Conservation (phyloP, 352 stramenopile genomes). For the Pythium sukuiense region DNA sequence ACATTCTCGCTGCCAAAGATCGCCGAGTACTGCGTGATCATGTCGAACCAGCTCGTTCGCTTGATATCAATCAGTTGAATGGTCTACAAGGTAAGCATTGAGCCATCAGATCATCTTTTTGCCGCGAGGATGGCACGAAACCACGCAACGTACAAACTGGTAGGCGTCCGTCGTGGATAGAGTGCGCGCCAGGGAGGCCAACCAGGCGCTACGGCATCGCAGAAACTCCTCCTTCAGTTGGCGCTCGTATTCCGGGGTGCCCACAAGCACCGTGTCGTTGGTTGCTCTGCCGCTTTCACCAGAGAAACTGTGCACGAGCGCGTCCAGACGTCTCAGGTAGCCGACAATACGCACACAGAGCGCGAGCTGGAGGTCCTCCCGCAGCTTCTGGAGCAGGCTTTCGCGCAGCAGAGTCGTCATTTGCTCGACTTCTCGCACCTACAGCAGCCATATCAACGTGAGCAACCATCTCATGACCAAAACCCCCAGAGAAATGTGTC, state of each 20-base stretch:
- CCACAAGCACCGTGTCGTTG: constrained; percentile 18
- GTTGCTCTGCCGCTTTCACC: constrained; percentile 2
- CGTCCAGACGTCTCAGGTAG: constrained; percentile 75
- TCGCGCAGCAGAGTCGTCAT: constrained; percentile 64
- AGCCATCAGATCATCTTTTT: no score
- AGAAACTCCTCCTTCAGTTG: constrained; percentile 88
- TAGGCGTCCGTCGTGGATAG: constrained; percentile 73
- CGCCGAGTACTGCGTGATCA: constrained; percentile 90
- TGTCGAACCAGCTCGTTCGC: constrained; percentile 88
- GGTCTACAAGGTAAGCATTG: constrained; percentile 35
- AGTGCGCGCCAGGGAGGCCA: constrained; percentile 56
- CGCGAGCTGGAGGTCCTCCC: constrained; percentile 76
- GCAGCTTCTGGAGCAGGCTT: constrained; percentile 81
- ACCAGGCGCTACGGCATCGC: constrained; percentile 69
- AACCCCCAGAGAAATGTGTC: background rate
- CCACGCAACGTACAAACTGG: constrained; percentile 59
- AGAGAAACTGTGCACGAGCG: constrained; percentile 19
- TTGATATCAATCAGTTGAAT: constrained; percentile 89
- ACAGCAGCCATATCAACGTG: background rate
- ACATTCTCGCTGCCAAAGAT: constrained; percentile 88
- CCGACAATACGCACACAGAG: constrained; percentile 81
- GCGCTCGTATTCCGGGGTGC: constrained; percentile 65
- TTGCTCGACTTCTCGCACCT: constrained; percentile 64
- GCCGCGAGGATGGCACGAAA: background rate
- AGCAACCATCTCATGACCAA: background rate